These are phyloP conservation scores for Fomitopsis serialis DNA, from an alignment of 768 basidiomycete species.

Conservation along the genomic window DNA sequence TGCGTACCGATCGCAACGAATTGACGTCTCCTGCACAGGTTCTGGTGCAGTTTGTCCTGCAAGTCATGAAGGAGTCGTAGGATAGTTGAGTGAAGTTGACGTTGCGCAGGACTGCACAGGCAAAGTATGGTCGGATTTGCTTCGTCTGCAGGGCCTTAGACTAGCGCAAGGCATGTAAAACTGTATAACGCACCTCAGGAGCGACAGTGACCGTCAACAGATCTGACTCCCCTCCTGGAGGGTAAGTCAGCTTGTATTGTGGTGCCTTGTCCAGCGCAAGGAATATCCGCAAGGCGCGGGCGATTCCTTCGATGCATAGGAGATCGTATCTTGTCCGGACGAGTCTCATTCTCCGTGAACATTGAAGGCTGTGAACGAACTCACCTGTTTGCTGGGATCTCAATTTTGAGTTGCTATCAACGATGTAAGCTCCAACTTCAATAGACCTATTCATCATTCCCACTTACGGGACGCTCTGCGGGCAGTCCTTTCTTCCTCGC, in stretches of 20 bases:
- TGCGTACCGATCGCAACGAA: constrained; percentile 97
- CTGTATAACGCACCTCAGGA: constrained; percentile 55
- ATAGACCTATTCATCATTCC: background rate
- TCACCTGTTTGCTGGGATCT: constrained; percentile 95
- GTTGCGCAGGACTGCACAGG: constrained; percentile 86
- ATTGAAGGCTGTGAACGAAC: background rate
- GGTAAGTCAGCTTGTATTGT: constrained; percentile 67
- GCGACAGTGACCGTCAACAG: constrained; percentile 65
- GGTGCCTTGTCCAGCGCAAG: constrained; percentile 64
- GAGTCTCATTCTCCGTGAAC: background rate
- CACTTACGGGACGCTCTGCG: constrained; percentile 72
- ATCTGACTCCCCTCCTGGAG: constrained; percentile 57
- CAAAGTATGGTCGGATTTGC: constrained; percentile 85
- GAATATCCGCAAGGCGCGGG: constrained; percentile 81
- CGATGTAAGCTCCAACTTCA: background rate
- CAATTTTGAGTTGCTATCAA: constrained; percentile 91
- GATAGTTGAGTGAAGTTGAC: constrained; percentile 82
- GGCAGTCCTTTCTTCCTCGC: constrained; percentile 80
- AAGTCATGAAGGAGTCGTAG: constrained; percentile 98
- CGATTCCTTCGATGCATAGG: constrained; percentile 94
- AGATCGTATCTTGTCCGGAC: constrained; percentile 77
- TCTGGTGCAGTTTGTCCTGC: constrained; percentile 98
- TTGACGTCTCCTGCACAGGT: constrained; percentile 84
- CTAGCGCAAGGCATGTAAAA: background rate
- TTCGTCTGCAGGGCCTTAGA: constrained; percentile 49